Evolutionary conservation across 768 basidiomycete species (phyloP).

Genomic region (Amyloporia xantha): DNA sequence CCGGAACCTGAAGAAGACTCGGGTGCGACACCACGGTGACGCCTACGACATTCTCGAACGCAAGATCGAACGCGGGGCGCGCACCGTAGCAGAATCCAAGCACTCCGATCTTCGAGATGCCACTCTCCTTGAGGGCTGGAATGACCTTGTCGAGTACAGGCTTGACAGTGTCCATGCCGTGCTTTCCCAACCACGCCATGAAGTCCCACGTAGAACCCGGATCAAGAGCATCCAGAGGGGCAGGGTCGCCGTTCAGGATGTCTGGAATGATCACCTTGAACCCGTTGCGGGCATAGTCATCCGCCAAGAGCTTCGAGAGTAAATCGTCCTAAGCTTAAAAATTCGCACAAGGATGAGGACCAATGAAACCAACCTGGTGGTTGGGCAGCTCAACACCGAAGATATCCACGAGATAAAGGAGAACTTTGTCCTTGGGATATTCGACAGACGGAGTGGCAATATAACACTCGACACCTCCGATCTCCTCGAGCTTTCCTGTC

Average conservation of each 20-base stretch:
- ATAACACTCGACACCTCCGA: conserved; percentile 33
- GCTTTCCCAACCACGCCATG: conserved; percentile 28
- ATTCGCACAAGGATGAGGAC: not conserved
- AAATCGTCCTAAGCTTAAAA: not conserved
- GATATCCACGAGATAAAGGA: conserved; percentile 35
- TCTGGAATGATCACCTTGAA: conserved; percentile 25
- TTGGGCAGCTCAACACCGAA: conserved; percentile 31
- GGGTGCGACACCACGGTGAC: conserved; percentile 40
- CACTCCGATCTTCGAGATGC: conserved; percentile 34
- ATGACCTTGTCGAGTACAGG: conserved; percentile 33
- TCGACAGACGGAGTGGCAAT: conserved; percentile 33
- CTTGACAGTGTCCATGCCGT: conserved; percentile 28
- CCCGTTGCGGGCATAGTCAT: conserved; percentile 28
- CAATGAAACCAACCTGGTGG: conserved; percentile 19
- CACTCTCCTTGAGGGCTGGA: conserved; percentile 29
- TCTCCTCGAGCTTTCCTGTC: conserved; percentile 27
- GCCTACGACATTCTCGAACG: conserved; percentile 11
- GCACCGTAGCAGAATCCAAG: conserved; percentile 40
- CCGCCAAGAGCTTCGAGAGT: conserved; percentile 21
- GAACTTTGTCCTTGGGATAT: conserved; percentile 33
- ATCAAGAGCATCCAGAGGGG: conserved; percentile 8
- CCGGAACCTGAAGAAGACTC: conserved; percentile 32
- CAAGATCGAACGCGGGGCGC: conserved; percentile 40
- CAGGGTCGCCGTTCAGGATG: conserved; percentile 22
- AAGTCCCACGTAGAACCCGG: conserved; percentile 20